A percentile compares a stretch with the other conserved stretches of the same genome.
Evolutionary conservation across 2,329 filamentous ascomycete genomes (phyloP).

Genomic region (Cladophialophora yegresii): DNA sequence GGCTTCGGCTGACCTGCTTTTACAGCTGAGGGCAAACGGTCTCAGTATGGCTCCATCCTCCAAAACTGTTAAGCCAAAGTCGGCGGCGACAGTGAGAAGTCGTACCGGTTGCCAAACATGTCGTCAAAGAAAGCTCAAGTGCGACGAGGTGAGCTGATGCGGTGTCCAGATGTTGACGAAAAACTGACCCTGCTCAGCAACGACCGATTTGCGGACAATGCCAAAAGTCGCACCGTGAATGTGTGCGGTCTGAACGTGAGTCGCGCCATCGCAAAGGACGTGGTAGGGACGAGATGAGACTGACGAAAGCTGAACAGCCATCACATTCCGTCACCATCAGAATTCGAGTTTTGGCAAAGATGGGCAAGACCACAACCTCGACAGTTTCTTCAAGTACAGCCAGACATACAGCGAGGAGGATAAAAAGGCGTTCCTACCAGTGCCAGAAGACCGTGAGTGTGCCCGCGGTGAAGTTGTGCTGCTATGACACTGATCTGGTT

Average conservation of each 20-base stretch:
- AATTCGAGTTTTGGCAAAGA: constrained; percentile 49
- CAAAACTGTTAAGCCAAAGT: constrained; percentile 22
- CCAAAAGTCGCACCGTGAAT: constrained; percentile 33
- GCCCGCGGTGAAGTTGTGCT: not conserved
- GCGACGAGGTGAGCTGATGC: constrained; percentile 34
- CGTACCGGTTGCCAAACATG: constrained; percentile 38
- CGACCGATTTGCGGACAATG: constrained; percentile 34
- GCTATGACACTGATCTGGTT: constrained; percentile 1
- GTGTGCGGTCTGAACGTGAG: constrained; percentile 33
- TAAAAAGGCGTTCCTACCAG: constrained; percentile 26
- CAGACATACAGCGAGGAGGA: constrained; percentile 27
- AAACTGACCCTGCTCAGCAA: constrained; percentile 22
- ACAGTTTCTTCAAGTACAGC: constrained; percentile 30
- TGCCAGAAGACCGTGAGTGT: constrained; percentile 28
- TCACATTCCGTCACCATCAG: constrained; percentile 69
- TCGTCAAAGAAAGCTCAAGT: constrained; percentile 36
- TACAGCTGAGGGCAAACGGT: constrained; percentile 7
- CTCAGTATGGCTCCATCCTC: not conserved
- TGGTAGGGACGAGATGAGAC: not conserved
- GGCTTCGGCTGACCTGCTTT: constrained; percentile 18
- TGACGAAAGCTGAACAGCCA: constrained; percentile 43
- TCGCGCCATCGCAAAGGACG: not conserved
- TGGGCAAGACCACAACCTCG: constrained; percentile 21
- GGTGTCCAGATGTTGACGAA: constrained; percentile 7
- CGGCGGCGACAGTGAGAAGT: constrained; percentile 26